These are phyloP conservation scores for Carex arenaria DNA, from an alignment of 202 grass and related monocot species.

Conservation along the genomic window DNA sequence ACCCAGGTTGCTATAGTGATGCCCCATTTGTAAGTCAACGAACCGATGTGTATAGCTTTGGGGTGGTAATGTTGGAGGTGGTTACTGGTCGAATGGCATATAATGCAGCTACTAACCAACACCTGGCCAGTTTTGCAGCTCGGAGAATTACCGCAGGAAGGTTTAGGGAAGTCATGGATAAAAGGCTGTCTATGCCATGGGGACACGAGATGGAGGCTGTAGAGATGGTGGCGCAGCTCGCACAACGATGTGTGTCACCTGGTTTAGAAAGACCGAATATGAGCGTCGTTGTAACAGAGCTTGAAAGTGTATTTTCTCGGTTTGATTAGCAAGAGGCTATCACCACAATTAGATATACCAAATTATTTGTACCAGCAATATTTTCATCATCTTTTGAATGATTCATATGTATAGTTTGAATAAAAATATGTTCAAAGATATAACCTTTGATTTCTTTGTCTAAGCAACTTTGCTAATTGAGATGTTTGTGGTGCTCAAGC, in stretches of 20 bases:
- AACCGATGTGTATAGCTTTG: conserved; percentile 9
- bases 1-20: neutral
- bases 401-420: neutral
- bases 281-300: neutral
- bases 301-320: neutral
- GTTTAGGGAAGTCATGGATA: neutral
- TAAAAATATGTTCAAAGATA: neutral
- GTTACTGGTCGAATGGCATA: neutral
- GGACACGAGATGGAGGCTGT: neutral
- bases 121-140: neutral
- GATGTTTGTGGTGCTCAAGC: too few relatives aligned
- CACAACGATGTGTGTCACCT: neutral
- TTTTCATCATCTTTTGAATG: neutral
- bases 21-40: neutral
- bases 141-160: neutral
- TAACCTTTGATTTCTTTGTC: too few relatives aligned
- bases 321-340: neutral
- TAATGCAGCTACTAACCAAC: neutral
- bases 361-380: neutral
- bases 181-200: neutral
- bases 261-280: neutral
- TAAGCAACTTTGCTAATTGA: too few relatives aligned
- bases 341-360: neutral
- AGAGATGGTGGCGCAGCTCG: neutral
- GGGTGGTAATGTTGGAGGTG: neutral